Evolutionary conservation across 2,329 filamentous ascomycete species (phyloP).

Genomic region (Neofusicoccum umdonicola): DNA sequence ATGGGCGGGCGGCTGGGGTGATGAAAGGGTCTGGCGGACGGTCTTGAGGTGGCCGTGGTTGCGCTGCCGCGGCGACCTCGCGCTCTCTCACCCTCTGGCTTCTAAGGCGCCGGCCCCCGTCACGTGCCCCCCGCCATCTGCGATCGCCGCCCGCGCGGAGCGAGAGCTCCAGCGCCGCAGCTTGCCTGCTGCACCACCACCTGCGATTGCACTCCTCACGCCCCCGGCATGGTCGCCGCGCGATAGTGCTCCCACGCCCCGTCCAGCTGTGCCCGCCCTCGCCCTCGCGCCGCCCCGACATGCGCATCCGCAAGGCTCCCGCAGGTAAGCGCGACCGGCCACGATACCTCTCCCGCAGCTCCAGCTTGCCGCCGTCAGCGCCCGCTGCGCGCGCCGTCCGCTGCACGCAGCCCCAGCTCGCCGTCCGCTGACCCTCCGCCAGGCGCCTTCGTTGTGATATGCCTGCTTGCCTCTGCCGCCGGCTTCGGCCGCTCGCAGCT

Average conservation of each 20-base stretch:
- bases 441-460: constrained; percentile 56
- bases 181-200: not conserved
- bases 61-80: constrained; percentile 1
- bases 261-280: not conserved
- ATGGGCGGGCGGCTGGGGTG: constrained; percentile 29
- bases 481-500: constrained; percentile 64
- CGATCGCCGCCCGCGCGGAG: constrained; percentile 6
- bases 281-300: constrained; percentile 33
- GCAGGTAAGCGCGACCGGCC: constrained; percentile 62
- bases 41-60: not conserved
- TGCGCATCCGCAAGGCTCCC: constrained; percentile 87
- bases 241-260: not conserved
- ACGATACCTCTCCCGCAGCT: not conserved
- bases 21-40: constrained; percentile 28
- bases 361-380: not conserved
- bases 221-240: constrained; percentile 10
- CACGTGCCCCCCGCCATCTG: not conserved
- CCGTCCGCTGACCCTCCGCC: constrained; percentile 1
- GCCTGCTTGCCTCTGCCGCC: constrained; percentile 65
- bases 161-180: not conserved
- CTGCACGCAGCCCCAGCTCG: not conserved
- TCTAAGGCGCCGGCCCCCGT: not conserved
- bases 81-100: not conserved
- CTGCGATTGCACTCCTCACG: not conserved
- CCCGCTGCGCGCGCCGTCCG: not conserved